These are phyloP conservation scores for Sporodiniella umbellata DNA, from an alignment of 371 early-diverging fungal genomes.

Conservation along the genomic window DNA sequence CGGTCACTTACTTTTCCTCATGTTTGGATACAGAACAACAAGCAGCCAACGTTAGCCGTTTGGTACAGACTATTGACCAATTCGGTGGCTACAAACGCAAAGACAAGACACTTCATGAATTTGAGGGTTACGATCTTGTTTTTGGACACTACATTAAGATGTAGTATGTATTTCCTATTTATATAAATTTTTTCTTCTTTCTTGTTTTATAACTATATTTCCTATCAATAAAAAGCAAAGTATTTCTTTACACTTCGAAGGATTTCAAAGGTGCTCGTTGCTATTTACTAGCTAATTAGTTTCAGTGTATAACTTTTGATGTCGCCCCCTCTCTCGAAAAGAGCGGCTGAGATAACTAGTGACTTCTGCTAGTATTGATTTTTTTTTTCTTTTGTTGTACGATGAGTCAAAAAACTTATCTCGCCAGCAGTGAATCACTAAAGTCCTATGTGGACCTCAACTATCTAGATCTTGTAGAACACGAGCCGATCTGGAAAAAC, in stretches of 20 bases:
- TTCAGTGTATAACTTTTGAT: too few species aligned
- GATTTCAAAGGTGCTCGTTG: too few species aligned
- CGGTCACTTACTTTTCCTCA: conserved; percentile 82
- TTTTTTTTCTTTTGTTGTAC: background rate
- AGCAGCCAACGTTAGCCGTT: conserved; percentile 32
- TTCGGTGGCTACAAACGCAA: conserved; percentile 60
- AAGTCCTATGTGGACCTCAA: conserved; percentile 21
- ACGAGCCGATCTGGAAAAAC: conserved; percentile 20
- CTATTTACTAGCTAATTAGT: too few species aligned
- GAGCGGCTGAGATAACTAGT: background rate
- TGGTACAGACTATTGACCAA: conserved; percentile 40
- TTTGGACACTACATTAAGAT: conserved; percentile 61
- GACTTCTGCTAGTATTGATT: background rate
- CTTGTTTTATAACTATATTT: background rate
- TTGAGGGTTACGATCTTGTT: conserved; percentile 75
- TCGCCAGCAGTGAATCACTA: conserved; percentile 7
- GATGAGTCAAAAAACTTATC: conserved; percentile 27
- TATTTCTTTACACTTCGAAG: too few species aligned
- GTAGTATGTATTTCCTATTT: background rate
- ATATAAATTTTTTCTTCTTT: background rate
- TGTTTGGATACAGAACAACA: conserved; percentile 28
- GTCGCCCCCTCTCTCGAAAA: too few species aligned
- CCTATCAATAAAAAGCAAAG: too few species aligned
- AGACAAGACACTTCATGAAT: conserved; percentile 75
- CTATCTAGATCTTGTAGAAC: conserved; percentile 25